phyloP scores from a whole-genome alignment of 345 rosid genomes.

The Iberis pinnata region DNA sequence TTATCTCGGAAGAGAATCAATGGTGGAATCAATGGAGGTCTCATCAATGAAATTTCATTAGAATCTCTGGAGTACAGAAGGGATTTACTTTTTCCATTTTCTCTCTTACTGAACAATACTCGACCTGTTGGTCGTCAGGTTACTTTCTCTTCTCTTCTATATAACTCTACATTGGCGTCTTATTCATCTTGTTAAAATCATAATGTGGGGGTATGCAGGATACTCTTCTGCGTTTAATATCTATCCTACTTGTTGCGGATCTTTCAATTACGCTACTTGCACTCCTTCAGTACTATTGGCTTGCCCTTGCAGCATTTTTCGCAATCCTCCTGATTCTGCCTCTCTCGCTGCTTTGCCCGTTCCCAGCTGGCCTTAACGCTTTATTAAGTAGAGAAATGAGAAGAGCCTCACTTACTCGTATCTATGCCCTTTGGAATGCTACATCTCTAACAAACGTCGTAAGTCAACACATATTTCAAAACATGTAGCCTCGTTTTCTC shows the following conservation, averaged over 20 bases:
- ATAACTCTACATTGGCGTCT: neutral
- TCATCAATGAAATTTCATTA: constrained; percentile 65
- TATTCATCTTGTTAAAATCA: neutral
- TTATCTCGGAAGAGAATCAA: constrained; percentile 77
- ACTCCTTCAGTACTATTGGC: constrained; percentile 86
- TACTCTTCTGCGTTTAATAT: constrained; percentile 62
- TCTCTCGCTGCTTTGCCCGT: constrained; percentile 76
- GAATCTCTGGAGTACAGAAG: constrained; percentile 63
- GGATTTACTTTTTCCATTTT: constrained; percentile 68
- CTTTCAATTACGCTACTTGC: constrained; percentile 75
- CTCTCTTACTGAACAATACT: constrained; percentile 72
- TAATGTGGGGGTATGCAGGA: constrained; percentile 50
- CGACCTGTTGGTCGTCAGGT: constrained; percentile 95
- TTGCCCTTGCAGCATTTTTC: constrained; percentile 76
- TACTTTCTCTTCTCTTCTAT: constrained; percentile 6
- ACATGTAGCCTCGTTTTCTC: neutral
- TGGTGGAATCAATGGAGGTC: constrained; percentile 85
- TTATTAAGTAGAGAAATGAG: constrained; percentile 89
- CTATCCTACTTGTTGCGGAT: constrained; percentile 82
- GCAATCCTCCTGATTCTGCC: constrained; percentile 90
- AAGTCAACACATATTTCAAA: constrained; percentile 32
- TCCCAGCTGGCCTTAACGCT: constrained; percentile 94
- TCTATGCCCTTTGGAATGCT: constrained; percentile 81
- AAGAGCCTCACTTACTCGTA: constrained; percentile 84
- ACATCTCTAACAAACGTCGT: constrained; percentile 84